Conservation (phyloP, 768 basidiomycete genomes). For the Phylloporus sp. region DNA sequence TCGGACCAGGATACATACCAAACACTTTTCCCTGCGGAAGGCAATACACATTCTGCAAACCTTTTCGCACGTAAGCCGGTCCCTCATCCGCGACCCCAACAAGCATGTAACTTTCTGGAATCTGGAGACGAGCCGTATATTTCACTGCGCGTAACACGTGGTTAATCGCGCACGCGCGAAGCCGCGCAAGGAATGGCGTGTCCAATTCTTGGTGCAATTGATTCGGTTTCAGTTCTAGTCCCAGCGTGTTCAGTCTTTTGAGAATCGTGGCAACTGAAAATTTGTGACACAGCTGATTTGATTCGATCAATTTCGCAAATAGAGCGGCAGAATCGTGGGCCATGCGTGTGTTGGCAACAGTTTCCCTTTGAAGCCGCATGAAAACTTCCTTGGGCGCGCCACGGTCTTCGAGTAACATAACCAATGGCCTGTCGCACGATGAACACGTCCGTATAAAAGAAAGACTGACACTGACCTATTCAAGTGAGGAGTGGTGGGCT, state of each 20-base stretch:
- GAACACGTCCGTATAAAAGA: no score
- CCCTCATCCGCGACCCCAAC: slow-evolving; percentile 86
- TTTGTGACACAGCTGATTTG: slow-evolving; percentile 40
- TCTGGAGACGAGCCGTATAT: slow-evolving; percentile 65
- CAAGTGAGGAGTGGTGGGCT: slow-evolving; percentile 59
- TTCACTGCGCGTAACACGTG: slow-evolving; percentile 71
- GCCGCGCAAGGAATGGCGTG: slow-evolving; percentile 50
- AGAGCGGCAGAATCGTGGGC: slow-evolving; percentile 52
- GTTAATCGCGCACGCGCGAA: slow-evolving; percentile 56
- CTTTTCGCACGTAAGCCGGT: slow-evolving; percentile 49
- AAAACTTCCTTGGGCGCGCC: slow-evolving; percentile 58
- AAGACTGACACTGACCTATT: slow-evolving; percentile 61
- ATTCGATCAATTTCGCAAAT: slow-evolving; percentile 45
- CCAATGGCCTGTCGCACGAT: slow-evolving; percentile 56
- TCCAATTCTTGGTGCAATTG: slow-evolving; percentile 37
- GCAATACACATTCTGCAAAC: slow-evolving; percentile 48
- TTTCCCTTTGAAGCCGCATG: slow-evolving; percentile 54
- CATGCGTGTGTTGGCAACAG: slow-evolving; percentile 52
- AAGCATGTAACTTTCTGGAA: slow-evolving; percentile 62
- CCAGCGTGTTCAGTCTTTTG: slow-evolving; percentile 41
- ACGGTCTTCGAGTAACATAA: slow-evolving; percentile 76
- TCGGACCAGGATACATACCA: slow-evolving; percentile 38
- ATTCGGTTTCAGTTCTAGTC: slow-evolving; percentile 42
- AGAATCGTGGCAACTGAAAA: slow-evolving; percentile 53
- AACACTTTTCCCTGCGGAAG: slow-evolving; percentile 59